Conservation (phyloP, 1,284 basidiomycete genomes). For the Afroboletus lepidellus region DNA sequence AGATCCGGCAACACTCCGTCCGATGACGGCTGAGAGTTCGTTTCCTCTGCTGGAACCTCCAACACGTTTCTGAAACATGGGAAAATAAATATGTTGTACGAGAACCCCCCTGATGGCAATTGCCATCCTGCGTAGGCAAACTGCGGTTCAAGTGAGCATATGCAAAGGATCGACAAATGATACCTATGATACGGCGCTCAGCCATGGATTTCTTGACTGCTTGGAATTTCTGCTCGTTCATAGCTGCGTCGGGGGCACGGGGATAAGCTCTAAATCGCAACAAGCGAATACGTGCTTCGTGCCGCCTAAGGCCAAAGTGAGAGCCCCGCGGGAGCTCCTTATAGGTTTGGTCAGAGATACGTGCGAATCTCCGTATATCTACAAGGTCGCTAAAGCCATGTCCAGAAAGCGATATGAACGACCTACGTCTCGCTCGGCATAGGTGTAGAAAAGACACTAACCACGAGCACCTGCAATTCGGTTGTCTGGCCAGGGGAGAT, state of each 20-base stretch:
- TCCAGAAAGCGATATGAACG: not conserved
- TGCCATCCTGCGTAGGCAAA: conserved; percentile 58
- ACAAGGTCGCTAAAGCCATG: conserved; percentile 8
- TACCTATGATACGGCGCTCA: conserved; percentile 45
- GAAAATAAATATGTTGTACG: no score
- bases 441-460: conserved; percentile 23
- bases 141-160: conserved; percentile 35
- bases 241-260: conserved; percentile 25
- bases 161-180: conserved; percentile 1
- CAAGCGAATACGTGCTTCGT: conserved; percentile 32
- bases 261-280: conserved; percentile 34
- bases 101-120: conserved; percentile 43
- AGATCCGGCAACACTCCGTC: conserved; percentile 21
- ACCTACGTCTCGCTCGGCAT: conserved; percentile 36
- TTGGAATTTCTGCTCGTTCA: conserved; percentile 42
- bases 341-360: conserved; percentile 56
- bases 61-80: conserved; percentile 38
- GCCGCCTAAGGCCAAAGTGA: conserved; percentile 49
- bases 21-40: not conserved
- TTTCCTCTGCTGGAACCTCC: conserved; percentile 23
- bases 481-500: conserved; percentile 43
- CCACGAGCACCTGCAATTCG: conserved; percentile 46
- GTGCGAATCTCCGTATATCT: conserved; percentile 48
- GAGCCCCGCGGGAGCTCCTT: conserved; percentile 42
- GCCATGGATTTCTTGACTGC: conserved; percentile 42